Evolutionary conservation across 768 basidiomycete genomes (phyloP).

Genomic region (Calocera viscosa): DNA sequence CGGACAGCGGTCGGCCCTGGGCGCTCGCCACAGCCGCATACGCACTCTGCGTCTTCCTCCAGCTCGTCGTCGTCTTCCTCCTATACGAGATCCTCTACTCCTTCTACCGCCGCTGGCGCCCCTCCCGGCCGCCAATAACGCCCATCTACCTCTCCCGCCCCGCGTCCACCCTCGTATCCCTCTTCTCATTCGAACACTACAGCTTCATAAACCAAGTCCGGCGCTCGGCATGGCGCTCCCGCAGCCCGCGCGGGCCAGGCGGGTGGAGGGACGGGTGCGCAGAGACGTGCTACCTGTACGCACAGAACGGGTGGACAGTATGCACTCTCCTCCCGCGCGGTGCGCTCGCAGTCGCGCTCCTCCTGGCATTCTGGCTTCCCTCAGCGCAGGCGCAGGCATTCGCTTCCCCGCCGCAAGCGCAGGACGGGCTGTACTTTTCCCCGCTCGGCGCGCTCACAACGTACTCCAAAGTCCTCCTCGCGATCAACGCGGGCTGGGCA

Average conservation of each 20-base stretch:
- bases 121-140: conserved; percentile 57
- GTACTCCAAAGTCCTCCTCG: conserved; percentile 68
- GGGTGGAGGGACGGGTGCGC: conserved; percentile 46
- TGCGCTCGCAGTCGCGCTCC: conserved; percentile 55
- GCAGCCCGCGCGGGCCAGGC: conserved; percentile 20
- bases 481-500: conserved; percentile 71
- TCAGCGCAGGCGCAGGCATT: conserved; percentile 37
- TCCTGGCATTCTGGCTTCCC: conserved; percentile 50
- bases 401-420: conserved; percentile 33
- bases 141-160: conserved; percentile 75
- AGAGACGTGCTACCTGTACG: conserved; percentile 73
- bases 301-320: conserved; percentile 75
- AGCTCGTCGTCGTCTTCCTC: conserved; percentile 59
- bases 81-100: conserved; percentile 37
- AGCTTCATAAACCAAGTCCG: conserved; percentile 75
- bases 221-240: conserved; percentile 36
- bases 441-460: conserved; percentile 52
- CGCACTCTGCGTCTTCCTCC: conserved; percentile 64
- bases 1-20: conserved; percentile 68
- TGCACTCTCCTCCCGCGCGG: conserved; percentile 74
- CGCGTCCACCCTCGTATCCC: conserved; percentile 58
- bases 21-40: conserved; percentile 71
- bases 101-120: conserved; percentile 26
- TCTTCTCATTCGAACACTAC: conserved; percentile 73
- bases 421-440: conserved; percentile 69